phyloP scores from a whole-genome alignment of 345 rosid species.

The Citrus maxima region DNA sequence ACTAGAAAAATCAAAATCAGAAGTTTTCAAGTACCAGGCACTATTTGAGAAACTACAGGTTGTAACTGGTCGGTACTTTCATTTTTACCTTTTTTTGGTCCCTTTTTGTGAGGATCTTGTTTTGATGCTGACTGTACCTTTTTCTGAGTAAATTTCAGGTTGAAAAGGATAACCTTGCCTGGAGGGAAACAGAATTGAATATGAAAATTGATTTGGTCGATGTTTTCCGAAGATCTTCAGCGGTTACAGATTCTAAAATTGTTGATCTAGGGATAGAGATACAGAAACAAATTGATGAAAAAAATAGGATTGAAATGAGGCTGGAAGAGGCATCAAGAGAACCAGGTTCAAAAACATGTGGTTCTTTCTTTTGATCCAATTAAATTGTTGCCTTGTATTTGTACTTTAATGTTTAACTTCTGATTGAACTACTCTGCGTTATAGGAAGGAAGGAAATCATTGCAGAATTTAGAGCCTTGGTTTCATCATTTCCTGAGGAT shows the following conservation, averaged over 20 bases:
- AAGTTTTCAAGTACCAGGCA: constrained; percentile 63
- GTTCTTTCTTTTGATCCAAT: constrained; percentile 16
- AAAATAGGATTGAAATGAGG: constrained; percentile 49
- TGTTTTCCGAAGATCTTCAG: constrained; percentile 65
- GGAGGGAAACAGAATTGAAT: constrained; percentile 84
- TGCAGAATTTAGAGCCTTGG: constrained; percentile 79
- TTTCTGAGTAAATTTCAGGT: constrained; percentile 43
- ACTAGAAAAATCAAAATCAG: constrained; percentile 69
- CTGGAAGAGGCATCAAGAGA: constrained; percentile 72
- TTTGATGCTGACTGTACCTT: constrained; percentile 30
- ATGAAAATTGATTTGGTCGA: constrained; percentile 71
- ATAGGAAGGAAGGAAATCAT: constrained; percentile 89
- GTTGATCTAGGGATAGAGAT: constrained; percentile 60
- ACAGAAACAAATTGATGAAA: constrained; percentile 62
- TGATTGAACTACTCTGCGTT: constrained; percentile 28
- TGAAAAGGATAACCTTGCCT: constrained; percentile 77
- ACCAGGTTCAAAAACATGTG: constrained; percentile 48
- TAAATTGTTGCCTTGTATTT: constrained; percentile 4
- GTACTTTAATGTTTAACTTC: constrained; percentile 11
- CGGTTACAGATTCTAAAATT: constrained; percentile 63
- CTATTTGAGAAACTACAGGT: constrained; percentile 93
- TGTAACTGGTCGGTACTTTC: constrained; percentile 63
- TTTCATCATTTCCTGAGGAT: constrained; percentile 87
- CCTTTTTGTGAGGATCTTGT: constrained; percentile 19
- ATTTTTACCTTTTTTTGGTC: constrained; percentile 29